Conservation (phyloP, 1,139 yeast species). For the Magnusiomyces clavatus region DNA sequence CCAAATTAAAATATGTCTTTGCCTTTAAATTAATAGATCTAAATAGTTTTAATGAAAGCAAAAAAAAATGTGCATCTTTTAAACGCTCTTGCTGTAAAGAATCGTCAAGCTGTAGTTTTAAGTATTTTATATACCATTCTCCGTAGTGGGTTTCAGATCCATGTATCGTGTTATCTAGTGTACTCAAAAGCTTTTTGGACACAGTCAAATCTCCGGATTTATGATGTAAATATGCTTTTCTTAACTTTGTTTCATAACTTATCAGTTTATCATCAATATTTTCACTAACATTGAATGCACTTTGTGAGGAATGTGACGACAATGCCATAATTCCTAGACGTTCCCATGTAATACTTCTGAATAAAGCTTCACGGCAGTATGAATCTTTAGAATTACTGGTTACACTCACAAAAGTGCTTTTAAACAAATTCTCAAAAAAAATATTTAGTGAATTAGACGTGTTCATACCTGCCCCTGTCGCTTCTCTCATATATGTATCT, state of each 20-base stretch:
- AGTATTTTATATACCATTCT: slow-evolving; percentile 20
- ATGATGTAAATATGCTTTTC: slow-evolving; percentile 16
- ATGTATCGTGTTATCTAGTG: slow-evolving; percentile 10
- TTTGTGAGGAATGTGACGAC: slow-evolving; percentile 18
- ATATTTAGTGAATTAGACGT: too few relatives aligned
- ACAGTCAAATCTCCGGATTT: slow-evolving; percentile 17
- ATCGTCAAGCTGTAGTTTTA: slow-evolving; percentile 16
- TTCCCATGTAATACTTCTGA: slow-evolving; percentile 25
- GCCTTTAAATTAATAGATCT: slow-evolving; percentile 14
- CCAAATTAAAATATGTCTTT: slow-evolving; percentile 6
- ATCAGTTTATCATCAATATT: slow-evolving; percentile 12
- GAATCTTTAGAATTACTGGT: slow-evolving; percentile 24
- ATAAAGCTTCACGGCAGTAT: slow-evolving; percentile 25
- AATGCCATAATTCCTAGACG: slow-evolving; percentile 21
- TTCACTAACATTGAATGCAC: slow-evolving; percentile 9
- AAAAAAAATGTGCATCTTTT: slow-evolving; percentile 15
- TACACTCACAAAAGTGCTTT: slow-evolving; percentile 48
- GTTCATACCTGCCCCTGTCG: too few relatives aligned
- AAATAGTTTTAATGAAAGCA: slow-evolving; percentile 17
- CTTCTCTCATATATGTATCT: too few relatives aligned
- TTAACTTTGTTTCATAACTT: slow-evolving; percentile 15
- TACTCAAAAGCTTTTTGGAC: slow-evolving; percentile 16
- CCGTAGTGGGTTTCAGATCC: slow-evolving; percentile 18
- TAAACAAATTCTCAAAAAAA: slow-evolving; percentile 43
- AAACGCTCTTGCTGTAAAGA: slow-evolving; percentile 17